These are phyloP conservation scores for Entomortierella chlamydospora DNA, from an alignment of 192 early-diverging fungal species.

Conservation along the genomic window DNA sequence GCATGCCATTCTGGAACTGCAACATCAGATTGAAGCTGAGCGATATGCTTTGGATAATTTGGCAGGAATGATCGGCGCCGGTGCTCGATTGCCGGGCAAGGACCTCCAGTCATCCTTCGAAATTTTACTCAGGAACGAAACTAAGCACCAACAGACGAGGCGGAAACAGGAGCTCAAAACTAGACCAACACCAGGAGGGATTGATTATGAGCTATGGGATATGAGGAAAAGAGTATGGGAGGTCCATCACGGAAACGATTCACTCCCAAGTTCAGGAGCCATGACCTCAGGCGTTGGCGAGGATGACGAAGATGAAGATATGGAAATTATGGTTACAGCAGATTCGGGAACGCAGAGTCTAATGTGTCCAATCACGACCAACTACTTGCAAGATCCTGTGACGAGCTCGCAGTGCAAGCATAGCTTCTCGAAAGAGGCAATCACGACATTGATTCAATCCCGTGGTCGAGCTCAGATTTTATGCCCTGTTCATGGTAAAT, in stretches of 20 bases:
- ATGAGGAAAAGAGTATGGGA: constrained; percentile 48
- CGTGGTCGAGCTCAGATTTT: not conserved
- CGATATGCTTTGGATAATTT: constrained; percentile 27
- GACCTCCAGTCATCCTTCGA: constrained; percentile 18
- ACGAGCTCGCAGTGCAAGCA: constrained; percentile 66
- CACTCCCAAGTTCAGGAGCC: constrained; percentile 17
- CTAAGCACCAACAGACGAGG: constrained; percentile 22
- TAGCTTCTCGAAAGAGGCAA: constrained; percentile 63
- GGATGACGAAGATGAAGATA: constrained; percentile 43
- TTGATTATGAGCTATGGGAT: constrained; percentile 24
- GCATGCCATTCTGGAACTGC: constrained; percentile 8
- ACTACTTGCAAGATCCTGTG: constrained; percentile 63
- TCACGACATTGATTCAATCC: constrained; percentile 21
- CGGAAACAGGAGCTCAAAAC: constrained; percentile 23
- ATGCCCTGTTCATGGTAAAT: constrained; percentile 44
- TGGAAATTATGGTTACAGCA: constrained; percentile 33
- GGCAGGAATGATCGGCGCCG: not conserved
- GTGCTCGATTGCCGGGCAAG: constrained; percentile 6
- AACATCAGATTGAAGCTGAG: constrained; percentile 27
- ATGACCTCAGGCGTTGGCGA: not conserved
- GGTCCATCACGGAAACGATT: constrained; percentile 26
- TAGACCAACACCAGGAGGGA: constrained; percentile 10
- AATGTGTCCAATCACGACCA: constrained; percentile 65
- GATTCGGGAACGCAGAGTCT: constrained; percentile 12
- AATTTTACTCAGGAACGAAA: constrained; percentile 14